Base-by-base conservation (phyloP, 768 basidiomycete species). In the Leccinum longicurvipes region DNA sequence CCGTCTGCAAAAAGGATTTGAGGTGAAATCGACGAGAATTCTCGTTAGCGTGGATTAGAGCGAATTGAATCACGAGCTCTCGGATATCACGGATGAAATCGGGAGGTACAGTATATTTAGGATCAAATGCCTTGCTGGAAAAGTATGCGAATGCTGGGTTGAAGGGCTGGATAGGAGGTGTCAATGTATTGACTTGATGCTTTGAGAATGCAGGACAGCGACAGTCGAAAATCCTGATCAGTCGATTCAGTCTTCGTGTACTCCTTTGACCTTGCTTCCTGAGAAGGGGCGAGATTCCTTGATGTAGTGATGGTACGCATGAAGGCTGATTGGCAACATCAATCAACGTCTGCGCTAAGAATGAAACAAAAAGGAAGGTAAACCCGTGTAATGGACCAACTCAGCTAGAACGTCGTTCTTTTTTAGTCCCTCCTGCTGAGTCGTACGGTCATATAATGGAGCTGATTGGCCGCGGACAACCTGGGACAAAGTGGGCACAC, bases 111-210 rank as follows among this genome's bases (percentile, higher is more conserved):
- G 44, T 3, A 7, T 64, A 55, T 1, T 15, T 1, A 0, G 58
- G 54, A 17, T 60, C 36, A 27, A 54, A 63, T 21, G 61, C 67
- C 34, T 58, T 66, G 48, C 54, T 62, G 4, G 47, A 49, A 55
- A 74, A 73, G 21, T 50, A 44, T 14, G 63, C 60, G 31, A 74
- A 73, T 21, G 63, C 60, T 12, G 68, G 62, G 34, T 71, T 53
- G 48, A 65, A 62, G 7, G 62, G 12, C 21, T 62, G 56, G 17
- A 62, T 55, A 1, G 56, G 54, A 23, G 56, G 48, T 0, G 58
- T 65, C 24, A 29, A 11, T 5, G 63, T 63, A 29, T 55, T 17
- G 3, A 15, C 25, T 3, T 19, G 29, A 3, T 46, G 15, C 9
- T 24, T 17, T 39, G 32, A 3, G 3, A 0, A 9, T 6, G 6